Percentiles rank a stretch among this genome's conserved stretches.
phyloP scores from a whole-genome alignment of 768 basidiomycete genomes.

The Leccinum pellstonianum region DNA sequence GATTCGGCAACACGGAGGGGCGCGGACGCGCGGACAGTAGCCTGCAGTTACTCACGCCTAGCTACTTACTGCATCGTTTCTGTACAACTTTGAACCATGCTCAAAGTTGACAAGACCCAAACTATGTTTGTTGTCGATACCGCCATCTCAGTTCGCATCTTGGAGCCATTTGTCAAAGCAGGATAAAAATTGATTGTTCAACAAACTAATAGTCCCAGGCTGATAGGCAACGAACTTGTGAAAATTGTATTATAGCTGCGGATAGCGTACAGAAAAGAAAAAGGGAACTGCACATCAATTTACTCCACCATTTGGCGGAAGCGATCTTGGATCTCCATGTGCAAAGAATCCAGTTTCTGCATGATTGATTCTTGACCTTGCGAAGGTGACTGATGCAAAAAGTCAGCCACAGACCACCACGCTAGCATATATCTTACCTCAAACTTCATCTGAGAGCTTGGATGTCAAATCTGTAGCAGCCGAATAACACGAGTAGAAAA shows the following conservation, averaged over 20 bases:
- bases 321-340: conserved; percentile 88
- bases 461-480: conserved; percentile 85
- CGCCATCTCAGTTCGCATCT: neutral
- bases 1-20: too few relatives aligned
- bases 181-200: neutral
- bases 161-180: neutral
- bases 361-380: conserved; percentile 84
- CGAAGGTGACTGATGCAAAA: conserved; percentile 68
- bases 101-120: too few relatives aligned
- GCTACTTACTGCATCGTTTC: neutral
- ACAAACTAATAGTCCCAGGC: neutral
- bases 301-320: conserved; percentile 86
- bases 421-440: conserved; percentile 56
- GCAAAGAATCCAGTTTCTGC: conserved; percentile 76
- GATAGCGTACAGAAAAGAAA: conserved; percentile 19
- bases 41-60: too few relatives aligned
- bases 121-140: too few relatives aligned
- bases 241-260: conserved; percentile 21
- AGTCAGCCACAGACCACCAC: conserved; percentile 9
- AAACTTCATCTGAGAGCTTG: conserved; percentile 98
- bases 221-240: neutral
- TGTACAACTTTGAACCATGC: too few relatives aligned
- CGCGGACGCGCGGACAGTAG: too few relatives aligned
- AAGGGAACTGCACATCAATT: conserved; percentile 15
- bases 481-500: neutral